These are phyloP conservation scores for Lentinula boryana DNA, from an alignment of 768 basidiomycete species.

Conservation along the genomic window DNA sequence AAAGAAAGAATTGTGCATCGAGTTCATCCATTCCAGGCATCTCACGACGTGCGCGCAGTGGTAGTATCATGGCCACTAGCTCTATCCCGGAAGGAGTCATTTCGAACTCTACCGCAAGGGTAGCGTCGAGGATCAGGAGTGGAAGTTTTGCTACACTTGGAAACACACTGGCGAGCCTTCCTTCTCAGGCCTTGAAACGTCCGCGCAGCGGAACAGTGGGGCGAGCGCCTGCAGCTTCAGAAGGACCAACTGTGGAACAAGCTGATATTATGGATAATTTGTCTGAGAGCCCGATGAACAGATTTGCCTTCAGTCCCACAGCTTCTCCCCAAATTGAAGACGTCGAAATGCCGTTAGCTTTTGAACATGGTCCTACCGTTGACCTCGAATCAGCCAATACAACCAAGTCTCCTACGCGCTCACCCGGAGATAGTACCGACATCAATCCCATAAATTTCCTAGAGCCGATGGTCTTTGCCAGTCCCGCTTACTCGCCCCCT, in stretches of 20 bases:
- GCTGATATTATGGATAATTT: background rate
- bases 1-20: background rate
- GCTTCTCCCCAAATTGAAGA: background rate
- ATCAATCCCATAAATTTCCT: background rate
- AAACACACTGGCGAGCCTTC: background rate
- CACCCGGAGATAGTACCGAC: background rate
- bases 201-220: constrained; percentile 3
- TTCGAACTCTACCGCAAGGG: background rate
- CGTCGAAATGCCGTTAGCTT: background rate
- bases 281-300: background rate
- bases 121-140: background rate
- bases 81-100: background rate
- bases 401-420: background rate
- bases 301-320: background rate
- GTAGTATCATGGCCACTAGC: background rate
- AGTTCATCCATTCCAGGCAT: background rate
- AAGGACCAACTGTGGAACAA: background rate
- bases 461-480: background rate
- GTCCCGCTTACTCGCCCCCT: background rate
- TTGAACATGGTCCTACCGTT: background rate
- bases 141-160: constrained; percentile 5
- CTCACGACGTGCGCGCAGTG: constrained; percentile 3
- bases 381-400: background rate
- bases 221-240: background rate
- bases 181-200: constrained; percentile 1